Base-by-base conservation (phyloP, 2,329 filamentous ascomycete genomes). In the Penicillium verrucosum region DNA sequence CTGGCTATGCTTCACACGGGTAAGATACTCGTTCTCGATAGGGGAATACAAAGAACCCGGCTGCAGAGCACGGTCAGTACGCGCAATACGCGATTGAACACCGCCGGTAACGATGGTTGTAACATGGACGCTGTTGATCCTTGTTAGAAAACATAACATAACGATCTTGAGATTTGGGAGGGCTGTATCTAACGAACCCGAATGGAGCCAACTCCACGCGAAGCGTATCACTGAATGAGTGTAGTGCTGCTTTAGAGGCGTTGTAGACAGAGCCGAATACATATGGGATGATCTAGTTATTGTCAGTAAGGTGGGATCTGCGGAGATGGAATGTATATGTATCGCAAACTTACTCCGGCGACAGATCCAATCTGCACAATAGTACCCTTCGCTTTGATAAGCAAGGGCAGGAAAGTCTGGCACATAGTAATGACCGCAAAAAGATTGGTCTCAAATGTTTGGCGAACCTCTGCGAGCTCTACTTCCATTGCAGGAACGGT, bases 91-190 rank as follows among this genome's bases (percentile, higher is more conserved):
- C 41, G 78, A 81, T 66, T 81, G 79, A 32, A 87, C 84, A 10
- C 84, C 84, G 10, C 85, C 85, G 1, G 85, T 86, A 7, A 86
- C 75, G 30, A 82, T 73, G 3, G 81, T 80, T 54, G 78, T 79
- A 36, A 85, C 79, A 38, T 78, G 75, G 58, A 82, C 78, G 12
- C 78, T 80, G 43, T 38, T 21, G 18, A 23, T 21, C 11, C n/a
- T 27, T 11, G 43, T 59, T 40, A 53, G 41, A 23, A 44, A 41
- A 16, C 10, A 29, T 6, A 9, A 18, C 12, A 37, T 18, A 12
- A 16, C 8, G 4, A 38, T 12, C 14, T 45, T 34, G 27, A 21
- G 27, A 14, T n/a, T 40, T 8, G 12, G 8, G n/a, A 27, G 18
- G 30, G 25, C 29, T 16, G 25, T 23, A 23, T 42, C 27, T 25